Conservation (phyloP, 768 basidiomycete species). For the Mrakia frigida region DNA sequence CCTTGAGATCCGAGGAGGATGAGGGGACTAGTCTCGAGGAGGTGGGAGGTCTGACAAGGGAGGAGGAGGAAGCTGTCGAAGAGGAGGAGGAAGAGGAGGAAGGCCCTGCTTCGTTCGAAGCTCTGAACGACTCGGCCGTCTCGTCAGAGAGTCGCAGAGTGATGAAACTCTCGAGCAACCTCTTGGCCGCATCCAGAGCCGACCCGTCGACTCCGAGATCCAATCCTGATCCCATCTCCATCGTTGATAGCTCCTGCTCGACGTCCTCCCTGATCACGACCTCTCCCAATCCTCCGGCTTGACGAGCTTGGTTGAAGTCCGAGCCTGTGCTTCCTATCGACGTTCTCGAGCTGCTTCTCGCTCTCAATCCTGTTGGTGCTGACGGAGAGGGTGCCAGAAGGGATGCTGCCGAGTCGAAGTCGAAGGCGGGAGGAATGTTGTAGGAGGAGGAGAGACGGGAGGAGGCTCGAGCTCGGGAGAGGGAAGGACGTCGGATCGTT, state of each 20-base stretch:
- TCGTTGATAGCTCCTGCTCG: neutral
- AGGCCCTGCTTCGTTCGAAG: neutral
- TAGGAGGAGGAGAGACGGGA: slow-evolving; percentile 18
- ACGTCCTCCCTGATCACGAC: slow-evolving; percentile 13
- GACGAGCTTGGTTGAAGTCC: neutral
- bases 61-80: neutral
- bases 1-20: neutral
- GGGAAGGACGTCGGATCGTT: slow-evolving; percentile 20
- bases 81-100: neutral
- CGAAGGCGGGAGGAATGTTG: neutral
- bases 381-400: neutral
- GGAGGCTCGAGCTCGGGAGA: slow-evolving; percentile 21
- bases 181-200: slow-evolving; percentile 8
- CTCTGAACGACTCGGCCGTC: neutral
- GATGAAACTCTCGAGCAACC: slow-evolving; percentile 27
- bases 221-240: neutral
- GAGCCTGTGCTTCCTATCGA: slow-evolving; percentile 5
- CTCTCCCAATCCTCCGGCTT: neutral
- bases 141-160: slow-evolving; percentile 1
- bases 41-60: neutral
- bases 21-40: neutral
- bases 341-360: slow-evolving; percentile 6
- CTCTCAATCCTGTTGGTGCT: neutral
- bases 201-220: neutral
- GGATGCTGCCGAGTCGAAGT: neutral